Evolutionary conservation across 371 early-diverging fungal genomes (phyloP).

Genomic region (Mortierella sp.): DNA sequence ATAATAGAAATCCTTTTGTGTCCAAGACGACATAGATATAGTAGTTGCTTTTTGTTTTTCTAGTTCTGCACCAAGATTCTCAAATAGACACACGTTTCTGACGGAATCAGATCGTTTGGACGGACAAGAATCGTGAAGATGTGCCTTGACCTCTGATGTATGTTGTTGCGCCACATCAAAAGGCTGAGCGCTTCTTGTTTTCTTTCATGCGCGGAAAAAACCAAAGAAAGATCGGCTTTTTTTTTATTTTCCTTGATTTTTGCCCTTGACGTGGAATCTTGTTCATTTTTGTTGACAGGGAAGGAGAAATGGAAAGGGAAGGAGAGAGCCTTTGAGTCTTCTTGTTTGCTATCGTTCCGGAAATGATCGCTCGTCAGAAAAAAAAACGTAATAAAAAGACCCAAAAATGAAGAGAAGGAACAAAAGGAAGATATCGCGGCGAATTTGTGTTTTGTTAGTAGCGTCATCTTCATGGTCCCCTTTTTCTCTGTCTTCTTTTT

Average conservation of each 20-base stretch:
- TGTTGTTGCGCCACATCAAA: background rate
- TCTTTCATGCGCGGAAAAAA: background rate
- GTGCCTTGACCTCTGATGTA: background rate
- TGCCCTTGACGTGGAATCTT: constrained; percentile 15
- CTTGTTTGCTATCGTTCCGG: background rate
- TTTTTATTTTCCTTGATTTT: background rate
- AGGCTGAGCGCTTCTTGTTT: background rate
- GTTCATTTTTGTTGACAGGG: constrained; percentile 3
- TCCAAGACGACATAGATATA: background rate
- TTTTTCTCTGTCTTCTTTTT: constrained; percentile 29
- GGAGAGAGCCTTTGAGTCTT: background rate
- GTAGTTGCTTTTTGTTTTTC: no score
- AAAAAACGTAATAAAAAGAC: background rate
- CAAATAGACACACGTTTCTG: constrained; percentile 15
- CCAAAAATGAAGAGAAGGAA: background rate
- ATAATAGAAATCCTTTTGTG: background rate
- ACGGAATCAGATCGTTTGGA: constrained; percentile 1
- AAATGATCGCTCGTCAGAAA: background rate
- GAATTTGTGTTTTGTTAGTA: background rate
- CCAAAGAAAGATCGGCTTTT: background rate
- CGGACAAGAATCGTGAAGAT: background rate
- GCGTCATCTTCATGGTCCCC: background rate
- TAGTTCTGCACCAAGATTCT: constrained; percentile 20
- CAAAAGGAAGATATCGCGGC: background rate
- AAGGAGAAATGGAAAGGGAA: background rate